Evolutionary conservation across 1,139 yeast genomes (phyloP), one percentile per base, ranked within the genome.

Genomic region (Scheffersomyces cryptocercus): DNA sequence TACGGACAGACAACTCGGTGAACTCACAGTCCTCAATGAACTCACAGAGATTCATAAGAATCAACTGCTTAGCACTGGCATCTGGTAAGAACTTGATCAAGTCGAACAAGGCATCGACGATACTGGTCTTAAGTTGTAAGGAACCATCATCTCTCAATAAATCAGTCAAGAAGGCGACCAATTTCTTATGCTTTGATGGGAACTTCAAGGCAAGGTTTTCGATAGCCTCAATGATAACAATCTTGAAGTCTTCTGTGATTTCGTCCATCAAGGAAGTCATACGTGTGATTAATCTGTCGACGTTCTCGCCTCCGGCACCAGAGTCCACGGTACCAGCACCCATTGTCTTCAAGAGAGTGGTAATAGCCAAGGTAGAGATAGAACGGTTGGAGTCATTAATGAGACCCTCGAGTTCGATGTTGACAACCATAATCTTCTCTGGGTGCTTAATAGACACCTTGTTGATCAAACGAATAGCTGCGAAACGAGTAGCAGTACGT

Each of bases 21-120:
- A 79, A 93, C 69, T 93, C 99, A 70, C 98, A 93, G 72, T 93
- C 99, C 69, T 95, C 99, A 56, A 93, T 95, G 61, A 90, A 90
- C 66, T 93, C 99, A 75, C 98, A 90, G 55, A 95, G 77, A 62
- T 86, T 87, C 70, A 88, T 89, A 59, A 93, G 75, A 29, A 96
- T 96, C 46, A 80, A 68, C 57, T 88, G 96, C 58, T 88, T 83
- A n/a, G 95, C 88, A 46, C 55, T 54, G 45, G 81, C 85, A 45
- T 73, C 76, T 26, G 96, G 96, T 49, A 90, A 84, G 59, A 86
- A 89, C 53, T 85, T 85, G 57, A 93, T 88, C 68, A 93, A 79
- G 63, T 93, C 98, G 55, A 91, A 85, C 53, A 93, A 79, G 1
- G 98, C 96, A 62, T 91, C 97, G 37, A 93, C 88, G 51, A 93